These are phyloP conservation scores for Suhomyces bribrorum DNA, from an alignment of 1,139 yeast species.

Conservation along the genomic window DNA sequence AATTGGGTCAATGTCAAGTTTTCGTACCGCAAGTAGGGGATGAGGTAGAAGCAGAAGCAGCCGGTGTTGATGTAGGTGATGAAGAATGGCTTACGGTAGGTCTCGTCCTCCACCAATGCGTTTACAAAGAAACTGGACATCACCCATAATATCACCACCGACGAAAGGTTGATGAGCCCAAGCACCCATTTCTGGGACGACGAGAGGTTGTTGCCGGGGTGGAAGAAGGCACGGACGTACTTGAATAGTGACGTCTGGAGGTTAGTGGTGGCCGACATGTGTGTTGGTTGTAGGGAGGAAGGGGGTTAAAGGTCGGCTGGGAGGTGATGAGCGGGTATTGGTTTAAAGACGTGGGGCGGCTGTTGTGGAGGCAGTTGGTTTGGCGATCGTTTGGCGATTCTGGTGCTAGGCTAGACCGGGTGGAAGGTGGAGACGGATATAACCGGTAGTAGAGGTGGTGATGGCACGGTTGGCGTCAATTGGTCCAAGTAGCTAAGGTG, in stretches of 20 bases:
- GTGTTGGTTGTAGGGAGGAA: neutral
- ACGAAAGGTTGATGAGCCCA: conserved; percentile 69
- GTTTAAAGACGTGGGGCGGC: no score
- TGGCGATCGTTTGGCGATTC: no score
- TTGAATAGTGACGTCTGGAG: conserved; percentile 7
- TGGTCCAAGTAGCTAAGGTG: neutral
- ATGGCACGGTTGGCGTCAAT: no score
- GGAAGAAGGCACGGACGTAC: conserved; percentile 17
- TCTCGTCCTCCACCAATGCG: conserved; percentile 64
- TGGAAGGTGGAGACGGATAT: no score
- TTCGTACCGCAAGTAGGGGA: conserved; percentile 53
- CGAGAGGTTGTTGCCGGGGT: conserved; percentile 22
- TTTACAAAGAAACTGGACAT: conserved; percentile 79
- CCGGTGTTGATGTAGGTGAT: conserved; percentile 91
- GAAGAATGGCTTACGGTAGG: conserved; percentile 87
- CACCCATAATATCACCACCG: conserved; percentile 88
- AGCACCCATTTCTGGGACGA: conserved; percentile 61
- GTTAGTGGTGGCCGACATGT: conserved; percentile 10
- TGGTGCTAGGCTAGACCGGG: no score
- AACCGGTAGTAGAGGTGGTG: no score
- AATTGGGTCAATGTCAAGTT: conserved; percentile 25
- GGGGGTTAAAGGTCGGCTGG: no score
- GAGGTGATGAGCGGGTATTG: no score
- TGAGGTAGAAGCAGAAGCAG: conserved; percentile 72
- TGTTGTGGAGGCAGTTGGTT: no score